phyloP scores from a whole-genome alignment of 2,329 filamentous ascomycete species.

The Helotiales sp. region DNA sequence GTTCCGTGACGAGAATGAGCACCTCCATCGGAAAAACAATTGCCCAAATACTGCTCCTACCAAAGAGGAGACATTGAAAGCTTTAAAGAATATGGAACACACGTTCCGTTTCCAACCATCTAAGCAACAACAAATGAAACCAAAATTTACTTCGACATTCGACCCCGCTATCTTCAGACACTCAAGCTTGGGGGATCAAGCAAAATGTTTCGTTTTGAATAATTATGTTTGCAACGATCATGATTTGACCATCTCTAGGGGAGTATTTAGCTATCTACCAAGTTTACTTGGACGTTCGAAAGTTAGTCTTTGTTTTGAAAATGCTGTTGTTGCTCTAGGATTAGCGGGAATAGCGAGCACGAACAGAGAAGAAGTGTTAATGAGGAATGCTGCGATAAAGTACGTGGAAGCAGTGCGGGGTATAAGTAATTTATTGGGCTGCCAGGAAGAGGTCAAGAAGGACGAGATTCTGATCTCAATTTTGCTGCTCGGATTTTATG shows the following conservation, averaged over 20 bases:
- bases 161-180: too few species aligned
- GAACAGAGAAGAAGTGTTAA: background rate
- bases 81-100: background rate
- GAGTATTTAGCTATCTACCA: background rate
- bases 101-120: too few species aligned
- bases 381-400: background rate
- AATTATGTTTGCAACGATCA: constrained; percentile 4
- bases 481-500: constrained; percentile 1
- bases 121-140: background rate
- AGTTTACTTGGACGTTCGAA: background rate
- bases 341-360: background rate
- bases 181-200: constrained; percentile 1
- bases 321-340: constrained; percentile 2
- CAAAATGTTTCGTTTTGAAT: background rate
- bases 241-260: background rate
- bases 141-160: background rate
- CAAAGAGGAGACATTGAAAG: background rate
- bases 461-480: background rate
- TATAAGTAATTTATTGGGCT: background rate
- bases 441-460: background rate
- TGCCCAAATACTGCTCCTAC: background rate
- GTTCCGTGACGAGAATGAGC: constrained; percentile 1
- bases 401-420: background rate
- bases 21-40: background rate
- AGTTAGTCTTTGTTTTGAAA: background rate